Percentiles rank a stretch among this genome's conserved stretches.
Evolutionary conservation across 805 yeast genomes (phyloP).

Genomic region (Pichia manshurica): DNA sequence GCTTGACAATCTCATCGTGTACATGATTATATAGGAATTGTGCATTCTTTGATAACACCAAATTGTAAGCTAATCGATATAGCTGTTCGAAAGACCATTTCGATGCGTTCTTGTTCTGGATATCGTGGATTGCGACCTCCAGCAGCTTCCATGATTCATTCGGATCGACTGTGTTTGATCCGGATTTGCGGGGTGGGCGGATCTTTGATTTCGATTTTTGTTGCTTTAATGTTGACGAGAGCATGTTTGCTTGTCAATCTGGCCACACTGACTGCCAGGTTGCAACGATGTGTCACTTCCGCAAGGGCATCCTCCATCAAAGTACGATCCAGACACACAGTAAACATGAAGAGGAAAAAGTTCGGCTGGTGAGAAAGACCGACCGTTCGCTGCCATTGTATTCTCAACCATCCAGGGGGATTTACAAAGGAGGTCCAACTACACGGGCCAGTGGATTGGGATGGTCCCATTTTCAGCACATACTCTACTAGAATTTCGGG

Average conservation of each 20-base stretch:
- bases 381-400: no score
- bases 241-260: neutral
- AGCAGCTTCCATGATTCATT: slow-evolving; percentile 63
- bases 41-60: slow-evolving; percentile 69
- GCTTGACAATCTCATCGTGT: slow-evolving; percentile 39
- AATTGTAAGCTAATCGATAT: slow-evolving; percentile 70
- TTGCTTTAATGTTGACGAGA: slow-evolving; percentile 4
- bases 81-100: slow-evolving; percentile 75
- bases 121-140: slow-evolving; percentile 62
- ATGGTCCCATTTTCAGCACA: no score
- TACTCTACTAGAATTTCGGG: no score
- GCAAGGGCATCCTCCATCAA: no score
- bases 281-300: no score
- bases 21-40: slow-evolving; percentile 60
- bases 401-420: no score
- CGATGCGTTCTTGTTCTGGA: slow-evolving; percentile 66
- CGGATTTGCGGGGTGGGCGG: slow-evolving; percentile 55
- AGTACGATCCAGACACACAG: no score
- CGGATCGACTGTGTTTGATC: slow-evolving; percentile 38
- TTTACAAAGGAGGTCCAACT: no score
- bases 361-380: no score
- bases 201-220: slow-evolving; percentile 47
- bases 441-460: no score
- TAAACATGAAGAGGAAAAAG: no score
- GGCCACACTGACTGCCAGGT: no score